phyloP scores from a whole-genome alignment of 202 grass and related monocot genomes.

The Zizania palustris region DNA sequence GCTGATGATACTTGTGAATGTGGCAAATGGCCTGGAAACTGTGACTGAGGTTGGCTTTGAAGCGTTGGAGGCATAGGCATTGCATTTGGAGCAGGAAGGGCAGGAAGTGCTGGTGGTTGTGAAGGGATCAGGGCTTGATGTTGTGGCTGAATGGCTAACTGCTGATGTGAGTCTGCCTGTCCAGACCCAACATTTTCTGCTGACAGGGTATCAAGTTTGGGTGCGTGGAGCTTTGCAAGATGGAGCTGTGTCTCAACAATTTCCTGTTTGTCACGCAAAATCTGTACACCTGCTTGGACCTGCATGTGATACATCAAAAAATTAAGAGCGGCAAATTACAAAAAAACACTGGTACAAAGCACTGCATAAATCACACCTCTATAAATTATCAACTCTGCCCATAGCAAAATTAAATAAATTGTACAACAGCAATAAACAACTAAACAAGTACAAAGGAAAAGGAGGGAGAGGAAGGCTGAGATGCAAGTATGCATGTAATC shows the following conservation, averaged over 20 bases:
- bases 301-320: slow-evolving; percentile 37
- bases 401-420: neutral
- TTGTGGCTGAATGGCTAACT: slow-evolving; percentile 42
- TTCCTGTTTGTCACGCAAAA: slow-evolving; percentile 85
- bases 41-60: slow-evolving; percentile 47
- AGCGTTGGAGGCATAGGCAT: slow-evolving; percentile 48
- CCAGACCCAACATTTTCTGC: slow-evolving; percentile 50
- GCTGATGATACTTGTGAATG: slow-evolving; percentile 53
- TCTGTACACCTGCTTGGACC: slow-evolving; percentile 83
- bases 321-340: no score
- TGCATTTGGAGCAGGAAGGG: slow-evolving; percentile 52
- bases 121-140: slow-evolving; percentile 44
- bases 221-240: slow-evolving; percentile 62
- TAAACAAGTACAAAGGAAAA: neutral
- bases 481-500: neutral
- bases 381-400: neutral
- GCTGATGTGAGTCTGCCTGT: slow-evolving; percentile 39
- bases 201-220: slow-evolving; percentile 47
- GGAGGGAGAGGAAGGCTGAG: neutral
- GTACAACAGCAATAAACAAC: neutral
- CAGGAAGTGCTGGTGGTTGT: slow-evolving; percentile 47
- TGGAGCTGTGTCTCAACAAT: slow-evolving; percentile 78
- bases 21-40: slow-evolving; percentile 45
- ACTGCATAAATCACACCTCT: neutral
- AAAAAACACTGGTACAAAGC: neutral